Evolutionary conservation across 768 basidiomycete genomes (phyloP), one percentile per base, ranked within the genome.

Genomic region (Sarcodon aspratus): DNA sequence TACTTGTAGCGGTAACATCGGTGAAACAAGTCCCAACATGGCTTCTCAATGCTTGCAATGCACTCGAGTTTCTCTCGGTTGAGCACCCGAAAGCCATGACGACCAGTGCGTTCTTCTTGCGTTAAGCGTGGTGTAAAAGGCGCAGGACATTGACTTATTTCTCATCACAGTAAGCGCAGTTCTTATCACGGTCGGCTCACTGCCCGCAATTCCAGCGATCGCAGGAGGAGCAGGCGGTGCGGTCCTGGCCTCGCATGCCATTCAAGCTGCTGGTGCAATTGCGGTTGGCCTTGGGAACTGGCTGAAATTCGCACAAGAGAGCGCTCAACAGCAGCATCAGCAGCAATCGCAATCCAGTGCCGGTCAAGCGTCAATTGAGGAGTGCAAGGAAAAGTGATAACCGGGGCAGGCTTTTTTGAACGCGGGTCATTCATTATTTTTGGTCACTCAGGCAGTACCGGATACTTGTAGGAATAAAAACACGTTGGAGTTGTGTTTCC

Each of bases 31-130:
- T 79, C 9, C 85, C 85, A 0, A 66, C 77, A 0, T 89, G 85
- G 85, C 72, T 89, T 13, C 59, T 89, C 49, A 87, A 86, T 56
- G 85, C 86, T 1, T 80, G 80, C 55, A 78, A 71, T 44, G 85
- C 86, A 9, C 72, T 89, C 51, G 83, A 86, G 48, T 83, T 74
- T 65, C 75, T 89, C 47, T 77, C 78, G 9, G 74, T 70, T 51
- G 86, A 88, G 55, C 85, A 89, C 55, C 86, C 86, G 9, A 81
- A 81, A 59, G 76, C 70, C 6, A 79, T 86, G 82, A 80, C 75
- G 52, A 27, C 21, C 2, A 27, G 21, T 27, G 5, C 21, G 21
- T 27, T 27, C 21, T 27, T 27, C 21, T 27, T 27, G 21, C 5
- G 21, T 27, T 27, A 5, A 27, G 2, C 5, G 5, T 27, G 21